Conservation (phyloP, 2,329 filamentous ascomycete genomes). For the Botrytis galanthina region DNA sequence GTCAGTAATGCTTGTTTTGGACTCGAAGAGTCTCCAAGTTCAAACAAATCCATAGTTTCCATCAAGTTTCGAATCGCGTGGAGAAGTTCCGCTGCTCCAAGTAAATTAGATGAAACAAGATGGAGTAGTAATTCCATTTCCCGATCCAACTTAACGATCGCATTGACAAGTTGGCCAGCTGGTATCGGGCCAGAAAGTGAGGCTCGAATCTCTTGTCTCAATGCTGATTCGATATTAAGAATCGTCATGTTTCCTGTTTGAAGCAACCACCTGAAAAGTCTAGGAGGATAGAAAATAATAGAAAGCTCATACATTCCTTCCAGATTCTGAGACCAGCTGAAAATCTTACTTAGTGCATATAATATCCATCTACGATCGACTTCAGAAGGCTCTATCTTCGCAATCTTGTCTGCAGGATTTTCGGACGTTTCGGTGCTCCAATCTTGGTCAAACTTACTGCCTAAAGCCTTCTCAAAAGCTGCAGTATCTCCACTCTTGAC, state of each 20-base stretch:
- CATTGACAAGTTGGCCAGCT: slow-evolving; percentile 59
- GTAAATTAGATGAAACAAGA: slow-evolving; percentile 63
- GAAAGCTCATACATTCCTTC: slow-evolving; percentile 34
- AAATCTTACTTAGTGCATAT: slow-evolving; percentile 50
- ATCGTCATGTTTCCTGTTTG: slow-evolving; percentile 59
- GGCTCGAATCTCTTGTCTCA: slow-evolving; percentile 49
- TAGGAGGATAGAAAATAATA: slow-evolving; percentile 48
- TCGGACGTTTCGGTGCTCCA: slow-evolving; percentile 23
- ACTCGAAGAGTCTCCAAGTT: slow-evolving; percentile 28
- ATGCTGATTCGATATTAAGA: slow-evolving; percentile 57
- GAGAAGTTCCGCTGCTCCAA: slow-evolving; percentile 65
- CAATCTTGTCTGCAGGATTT: slow-evolving; percentile 28
- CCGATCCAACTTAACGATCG: slow-evolving; percentile 64
- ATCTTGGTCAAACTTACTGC: slow-evolving; percentile 38
- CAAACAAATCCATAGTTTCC: slow-evolving; percentile 61
- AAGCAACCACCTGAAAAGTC: slow-evolving; percentile 57
- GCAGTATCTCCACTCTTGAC: slow-evolving; percentile 40
- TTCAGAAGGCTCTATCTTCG: slow-evolving; percentile 47
- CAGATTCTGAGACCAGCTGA: slow-evolving; percentile 36
- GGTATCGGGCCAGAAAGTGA: slow-evolving; percentile 42
- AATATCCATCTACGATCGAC: slow-evolving; percentile 65
- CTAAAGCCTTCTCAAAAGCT: slow-evolving; percentile 44
- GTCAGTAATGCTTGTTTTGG: slow-evolving; percentile 33
- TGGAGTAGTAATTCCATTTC: slow-evolving; percentile 65
- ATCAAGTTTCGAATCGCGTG: slow-evolving; percentile 65